phyloP scores from a whole-genome alignment of 352 stramenopile genomes.

The Aphanomyces euteiches region DNA sequence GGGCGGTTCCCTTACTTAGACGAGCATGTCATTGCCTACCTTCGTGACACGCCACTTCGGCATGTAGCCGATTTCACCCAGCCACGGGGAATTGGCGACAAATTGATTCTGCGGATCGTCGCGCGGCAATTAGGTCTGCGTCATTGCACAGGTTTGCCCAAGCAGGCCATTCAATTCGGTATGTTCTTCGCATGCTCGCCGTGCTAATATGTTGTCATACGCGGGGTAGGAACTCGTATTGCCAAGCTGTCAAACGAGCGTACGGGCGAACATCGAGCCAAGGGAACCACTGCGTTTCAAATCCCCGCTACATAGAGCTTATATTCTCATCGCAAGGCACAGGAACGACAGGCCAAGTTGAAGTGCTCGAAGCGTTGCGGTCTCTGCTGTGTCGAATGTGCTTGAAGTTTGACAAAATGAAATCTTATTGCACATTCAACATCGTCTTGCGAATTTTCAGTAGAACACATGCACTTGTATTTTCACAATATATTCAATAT shows the following conservation, averaged over 20 bases:
- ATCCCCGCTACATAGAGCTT: too few relatives aligned
- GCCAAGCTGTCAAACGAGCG: slow-evolving; percentile 80
- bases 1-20: slow-evolving; percentile 95
- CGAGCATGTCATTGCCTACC: slow-evolving; percentile 81
- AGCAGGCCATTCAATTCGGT: slow-evolving; percentile 95
- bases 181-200: slow-evolving; percentile 21
- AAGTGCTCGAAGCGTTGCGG: too few relatives aligned
- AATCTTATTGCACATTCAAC: too few relatives aligned
- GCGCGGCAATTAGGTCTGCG: slow-evolving; percentile 61
- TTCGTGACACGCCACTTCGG: slow-evolving; percentile 60
- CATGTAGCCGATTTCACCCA: slow-evolving; percentile 77
- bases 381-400: too few relatives aligned
- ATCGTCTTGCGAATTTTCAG: too few relatives aligned
- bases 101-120: slow-evolving; percentile 84
- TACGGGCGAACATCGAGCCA: slow-evolving; percentile 27
- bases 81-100: slow-evolving; percentile 85
- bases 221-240: slow-evolving; percentile 57
- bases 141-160: slow-evolving; percentile 70
- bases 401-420: too few relatives aligned
- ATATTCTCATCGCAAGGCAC: too few relatives aligned
- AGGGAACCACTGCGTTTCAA: slow-evolving; percentile 10
- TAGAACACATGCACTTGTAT: too few relatives aligned
- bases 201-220: neutral
- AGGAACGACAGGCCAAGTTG: too few relatives aligned
- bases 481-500: too few relatives aligned